A percentile compares a stretch with the other conserved stretches of the same genome.
These are phyloP conservation scores for Lanmaoa pseudosensibilis DNA, from an alignment of 768 basidiomycete genomes.

Conservation along the genomic window DNA sequence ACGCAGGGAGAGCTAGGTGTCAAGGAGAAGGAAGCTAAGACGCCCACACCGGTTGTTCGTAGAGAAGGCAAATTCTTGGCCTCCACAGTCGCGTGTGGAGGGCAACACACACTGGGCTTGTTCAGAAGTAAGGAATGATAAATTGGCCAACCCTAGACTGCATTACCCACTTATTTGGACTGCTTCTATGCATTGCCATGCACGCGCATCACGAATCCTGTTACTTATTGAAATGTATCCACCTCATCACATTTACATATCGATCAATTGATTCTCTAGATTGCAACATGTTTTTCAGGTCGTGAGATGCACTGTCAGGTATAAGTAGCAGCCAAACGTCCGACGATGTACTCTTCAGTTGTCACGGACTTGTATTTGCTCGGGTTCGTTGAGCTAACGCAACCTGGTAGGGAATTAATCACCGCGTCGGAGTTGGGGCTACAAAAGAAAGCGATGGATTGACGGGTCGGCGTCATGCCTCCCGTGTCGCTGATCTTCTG, in stretches of 20 bases:
- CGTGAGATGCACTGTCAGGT: slow-evolving; percentile 27
- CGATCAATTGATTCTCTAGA: slow-evolving; percentile 10
- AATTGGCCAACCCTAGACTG: slow-evolving; percentile 7
- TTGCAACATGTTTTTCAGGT: background rate
- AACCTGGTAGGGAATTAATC: slow-evolving; percentile 72
- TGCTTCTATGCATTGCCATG: slow-evolving; percentile 13
- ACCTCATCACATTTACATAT: slow-evolving; percentile 15
- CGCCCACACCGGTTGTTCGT: slow-evolving; percentile 67
- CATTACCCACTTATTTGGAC: slow-evolving; percentile 21
- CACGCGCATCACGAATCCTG: slow-evolving; percentile 20
- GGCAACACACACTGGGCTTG: slow-evolving; percentile 74
- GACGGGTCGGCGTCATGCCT: slow-evolving; percentile 61
- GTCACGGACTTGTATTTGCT: slow-evolving; percentile 73
- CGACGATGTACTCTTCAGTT: slow-evolving; percentile 75
- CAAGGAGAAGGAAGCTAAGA: slow-evolving; percentile 58
- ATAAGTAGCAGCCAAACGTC: slow-evolving; percentile 63
- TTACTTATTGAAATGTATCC: slow-evolving; percentile 19
- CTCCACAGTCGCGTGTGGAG: slow-evolving; percentile 61
- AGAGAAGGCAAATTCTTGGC: slow-evolving; percentile 65
- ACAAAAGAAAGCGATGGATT: slow-evolving; percentile 87
- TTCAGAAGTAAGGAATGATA: slow-evolving; percentile 58
- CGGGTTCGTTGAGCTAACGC: slow-evolving; percentile 39
- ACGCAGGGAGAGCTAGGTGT: slow-evolving; percentile 74
- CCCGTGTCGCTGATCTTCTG: slow-evolving; percentile 49
- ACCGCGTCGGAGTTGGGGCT: slow-evolving; percentile 72